Evolutionary conservation across 73 alveolate species (phyloP).

Genomic region (Diophrys sp.): DNA sequence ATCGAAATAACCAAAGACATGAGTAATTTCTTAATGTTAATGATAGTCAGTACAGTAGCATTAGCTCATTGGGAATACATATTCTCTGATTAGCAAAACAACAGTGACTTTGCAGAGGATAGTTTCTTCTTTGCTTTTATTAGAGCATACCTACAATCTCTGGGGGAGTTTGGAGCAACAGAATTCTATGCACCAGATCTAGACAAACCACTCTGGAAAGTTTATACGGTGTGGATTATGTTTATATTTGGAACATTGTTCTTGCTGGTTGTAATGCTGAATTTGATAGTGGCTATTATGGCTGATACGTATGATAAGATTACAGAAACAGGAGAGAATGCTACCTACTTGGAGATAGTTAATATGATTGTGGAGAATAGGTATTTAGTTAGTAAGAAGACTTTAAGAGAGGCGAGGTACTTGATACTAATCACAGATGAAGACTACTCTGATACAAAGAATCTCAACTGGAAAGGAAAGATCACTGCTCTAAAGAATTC

Average conservation of each 20-base stretch:
- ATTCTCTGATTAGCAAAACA: too few species aligned
- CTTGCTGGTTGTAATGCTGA: background rate
- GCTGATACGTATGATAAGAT: background rate
- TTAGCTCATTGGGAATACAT: conserved; percentile 12
- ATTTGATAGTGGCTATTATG: conserved; percentile 7
- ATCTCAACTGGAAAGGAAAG: too few species aligned
- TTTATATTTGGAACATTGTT: background rate
- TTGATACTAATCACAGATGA: too few species aligned
- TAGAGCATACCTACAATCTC: background rate
- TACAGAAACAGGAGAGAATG: background rate
- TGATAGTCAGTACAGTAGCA: conserved; percentile 21
- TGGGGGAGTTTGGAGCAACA: conserved; percentile 11
- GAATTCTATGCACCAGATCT: background rate
- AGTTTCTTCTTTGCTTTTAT: background rate
- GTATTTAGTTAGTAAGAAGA: background rate
- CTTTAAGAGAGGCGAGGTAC: too few species aligned
- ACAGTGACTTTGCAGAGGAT: background rate
- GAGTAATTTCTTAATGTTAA: conserved; percentile 31
- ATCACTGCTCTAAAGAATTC: too few species aligned
- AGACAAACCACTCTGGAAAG: too few species aligned
- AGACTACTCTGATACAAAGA: too few species aligned
- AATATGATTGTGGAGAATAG: background rate
- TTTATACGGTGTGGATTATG: background rate
- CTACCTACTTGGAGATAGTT: background rate
- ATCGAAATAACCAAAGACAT: conserved; percentile 29